Percentiles rank a stretch among this genome's conserved stretches.
Evolutionary conservation across 176 grass and related monocot genomes (phyloP).

Genomic region (Avena insularis): DNA sequence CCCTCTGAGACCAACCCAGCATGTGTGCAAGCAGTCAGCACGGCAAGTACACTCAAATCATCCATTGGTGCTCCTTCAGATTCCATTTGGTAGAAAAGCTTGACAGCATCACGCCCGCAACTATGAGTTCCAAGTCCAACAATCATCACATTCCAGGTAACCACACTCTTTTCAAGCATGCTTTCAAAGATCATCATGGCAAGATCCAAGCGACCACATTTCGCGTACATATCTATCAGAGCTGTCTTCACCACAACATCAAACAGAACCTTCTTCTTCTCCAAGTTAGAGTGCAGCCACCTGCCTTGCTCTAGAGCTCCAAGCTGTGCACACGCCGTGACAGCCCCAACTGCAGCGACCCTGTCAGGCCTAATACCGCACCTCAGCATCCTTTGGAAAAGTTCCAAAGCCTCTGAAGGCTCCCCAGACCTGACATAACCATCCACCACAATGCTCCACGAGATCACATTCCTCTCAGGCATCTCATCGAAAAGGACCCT

Average conservation of each 20-base stretch:
- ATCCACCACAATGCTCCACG: conserved; percentile 67
- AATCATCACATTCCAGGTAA: conserved; percentile 82
- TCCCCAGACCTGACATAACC: conserved; percentile 57
- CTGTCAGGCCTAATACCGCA: conserved; percentile 56
- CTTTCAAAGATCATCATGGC: conserved; percentile 57
- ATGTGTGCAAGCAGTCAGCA: conserved; percentile 64
- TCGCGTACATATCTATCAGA: conserved; percentile 79
- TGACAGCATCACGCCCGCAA: conserved; percentile 46
- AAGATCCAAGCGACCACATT: conserved; percentile 59
- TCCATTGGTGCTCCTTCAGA: conserved; percentile 55
- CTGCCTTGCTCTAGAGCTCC: conserved; percentile 76
- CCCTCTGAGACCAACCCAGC: conserved; percentile 64
- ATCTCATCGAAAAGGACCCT: conserved; percentile 58
- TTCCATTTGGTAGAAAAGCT: conserved; percentile 66
- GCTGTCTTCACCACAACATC: conserved; percentile 72
- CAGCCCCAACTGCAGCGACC: conserved; percentile 57
- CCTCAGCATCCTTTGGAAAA: conserved; percentile 60
- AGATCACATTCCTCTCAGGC: conserved; percentile 66
- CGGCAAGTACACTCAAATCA: conserved; percentile 64
- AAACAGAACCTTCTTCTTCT: conserved; percentile 61
- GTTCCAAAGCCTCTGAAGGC: conserved; percentile 52
- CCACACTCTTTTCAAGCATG: conserved; percentile 54
- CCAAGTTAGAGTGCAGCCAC: conserved; percentile 75
- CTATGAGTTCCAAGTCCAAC: conserved; percentile 68
- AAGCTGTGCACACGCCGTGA: conserved; percentile 65